Conservation (phyloP, 108 stramenopile genomes). For the Skeletonema marinoi region DNA sequence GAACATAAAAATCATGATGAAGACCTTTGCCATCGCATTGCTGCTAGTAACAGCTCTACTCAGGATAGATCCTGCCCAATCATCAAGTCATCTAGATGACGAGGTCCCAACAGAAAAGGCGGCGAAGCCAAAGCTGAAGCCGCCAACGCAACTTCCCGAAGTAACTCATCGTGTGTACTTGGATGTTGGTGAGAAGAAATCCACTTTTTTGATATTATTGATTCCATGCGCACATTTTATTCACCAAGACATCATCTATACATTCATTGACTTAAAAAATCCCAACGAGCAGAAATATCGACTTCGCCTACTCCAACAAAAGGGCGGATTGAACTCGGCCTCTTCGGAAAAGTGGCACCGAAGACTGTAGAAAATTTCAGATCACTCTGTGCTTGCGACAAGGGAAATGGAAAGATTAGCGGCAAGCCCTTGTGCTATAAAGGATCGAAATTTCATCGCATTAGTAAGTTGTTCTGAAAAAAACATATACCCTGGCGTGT, state of each 20-base stretch:
- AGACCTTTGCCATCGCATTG: not conserved
- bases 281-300: constrained; percentile 18
- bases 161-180: constrained; percentile 80
- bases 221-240: not conserved
- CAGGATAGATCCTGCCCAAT: not conserved
- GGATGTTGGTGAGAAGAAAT: constrained; percentile 54
- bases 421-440: constrained; percentile 82
- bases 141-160: constrained; percentile 72
- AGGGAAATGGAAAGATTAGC: constrained; percentile 70
- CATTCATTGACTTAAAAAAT: not conserved
- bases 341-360: constrained; percentile 91
- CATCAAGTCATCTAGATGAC: constrained; percentile 17
- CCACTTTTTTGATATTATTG: not conserved
- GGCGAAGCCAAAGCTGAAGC: constrained; percentile 75
- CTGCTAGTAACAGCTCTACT: constrained; percentile 2
- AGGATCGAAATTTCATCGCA: constrained; percentile 71
- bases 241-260: not conserved
- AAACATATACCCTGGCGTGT: not conserved
- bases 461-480: constrained; percentile 33
- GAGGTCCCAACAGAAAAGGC: constrained; percentile 68
- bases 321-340: constrained; percentile 82
- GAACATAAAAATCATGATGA: not conserved
- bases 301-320: constrained; percentile 33
- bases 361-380: constrained; percentile 93
- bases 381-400: constrained; percentile 78